These are phyloP conservation scores for Cutaneotrichosporon dermatis DNA, from an alignment of 1,284 basidiomycete genomes.

Conservation along the genomic window DNA sequence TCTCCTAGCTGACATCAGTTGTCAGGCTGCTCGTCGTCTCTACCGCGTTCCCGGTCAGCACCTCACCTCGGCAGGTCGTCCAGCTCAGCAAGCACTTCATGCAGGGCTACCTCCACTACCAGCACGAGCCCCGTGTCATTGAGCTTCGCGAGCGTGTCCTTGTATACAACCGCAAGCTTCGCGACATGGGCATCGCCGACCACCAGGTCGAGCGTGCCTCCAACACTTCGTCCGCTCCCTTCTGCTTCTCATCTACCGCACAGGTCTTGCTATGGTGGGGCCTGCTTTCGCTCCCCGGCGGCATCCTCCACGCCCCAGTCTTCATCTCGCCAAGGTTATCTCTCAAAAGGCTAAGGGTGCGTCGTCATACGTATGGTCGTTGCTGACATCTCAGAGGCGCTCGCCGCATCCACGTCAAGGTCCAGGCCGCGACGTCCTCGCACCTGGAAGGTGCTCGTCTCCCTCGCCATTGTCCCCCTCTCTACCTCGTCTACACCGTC, in stretches of 20 bases:
- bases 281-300: constrained; percentile 82
- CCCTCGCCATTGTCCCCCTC: constrained; percentile 77
- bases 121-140: constrained; percentile 86
- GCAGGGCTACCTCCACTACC: constrained; percentile 88
- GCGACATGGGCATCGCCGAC: constrained; percentile 92
- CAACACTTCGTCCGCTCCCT: constrained; percentile 81
- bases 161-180: constrained; percentile 85
- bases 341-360: constrained; percentile 87
- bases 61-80: constrained; percentile 94
- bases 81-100: constrained; percentile 93
- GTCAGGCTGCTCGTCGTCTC: constrained; percentile 90
- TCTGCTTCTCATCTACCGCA: constrained; percentile 77
- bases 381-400: constrained; percentile 64
- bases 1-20: constrained; percentile 62
- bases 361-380: constrained; percentile 2
- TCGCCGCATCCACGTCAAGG: constrained; percentile 96
- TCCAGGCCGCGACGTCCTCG: constrained; percentile 93
- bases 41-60: constrained; percentile 95
- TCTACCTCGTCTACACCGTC: constrained; percentile 80
- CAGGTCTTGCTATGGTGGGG: constrained; percentile 82
- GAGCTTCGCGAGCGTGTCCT: constrained; percentile 79
- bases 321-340: constrained; percentile 89
- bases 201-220: constrained; percentile 88
- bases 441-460: constrained; percentile 97
- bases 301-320: constrained; percentile 91